A percentile compares a stretch with the other conserved stretches of the same genome.
Evolutionary conservation across 495 filamentous ascomycete genomes (phyloP).

Genomic region (Aspergillus incahuasiensis): DNA sequence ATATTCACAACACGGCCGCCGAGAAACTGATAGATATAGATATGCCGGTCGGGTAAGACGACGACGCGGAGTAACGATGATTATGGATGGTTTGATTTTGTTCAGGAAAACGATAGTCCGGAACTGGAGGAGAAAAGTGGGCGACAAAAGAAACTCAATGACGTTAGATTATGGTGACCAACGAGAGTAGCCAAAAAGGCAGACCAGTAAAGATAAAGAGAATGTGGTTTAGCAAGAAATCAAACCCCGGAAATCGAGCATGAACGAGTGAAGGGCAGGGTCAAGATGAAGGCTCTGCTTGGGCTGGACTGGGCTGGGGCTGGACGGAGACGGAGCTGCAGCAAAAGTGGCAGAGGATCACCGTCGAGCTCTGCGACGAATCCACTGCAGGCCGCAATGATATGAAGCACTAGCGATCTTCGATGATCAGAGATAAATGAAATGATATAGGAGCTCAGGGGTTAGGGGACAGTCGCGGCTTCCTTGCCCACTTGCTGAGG

Average conservation of each 20-base stretch:
- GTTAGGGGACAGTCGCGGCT: neutral
- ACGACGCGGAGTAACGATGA: neutral
- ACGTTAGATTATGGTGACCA: conserved; percentile 1
- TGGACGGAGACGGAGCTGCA: neutral
- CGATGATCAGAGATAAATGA: neutral
- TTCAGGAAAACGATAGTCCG: neutral
- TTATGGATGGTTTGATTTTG: neutral
- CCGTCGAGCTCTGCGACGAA: neutral
- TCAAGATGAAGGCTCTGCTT: conserved; percentile 1
- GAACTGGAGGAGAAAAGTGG: neutral
- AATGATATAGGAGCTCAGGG: neutral
- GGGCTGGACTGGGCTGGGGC: neutral
- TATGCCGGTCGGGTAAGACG: neutral
- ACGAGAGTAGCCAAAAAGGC: neutral
- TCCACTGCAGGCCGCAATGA: neutral
- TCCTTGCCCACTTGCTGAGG: neutral
- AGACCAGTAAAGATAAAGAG: neutral
- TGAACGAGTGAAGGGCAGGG: neutral
- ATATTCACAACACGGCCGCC: neutral
- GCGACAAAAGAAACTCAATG: neutral
- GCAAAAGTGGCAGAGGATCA: neutral
- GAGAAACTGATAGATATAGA: neutral
- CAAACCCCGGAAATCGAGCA: neutral
- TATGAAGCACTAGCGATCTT: conserved; percentile 5
- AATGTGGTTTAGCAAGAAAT: neutral